Base-by-base conservation (phyloP, 2,329 filamentous ascomycete species). In the Cytospora schulzeri region DNA sequence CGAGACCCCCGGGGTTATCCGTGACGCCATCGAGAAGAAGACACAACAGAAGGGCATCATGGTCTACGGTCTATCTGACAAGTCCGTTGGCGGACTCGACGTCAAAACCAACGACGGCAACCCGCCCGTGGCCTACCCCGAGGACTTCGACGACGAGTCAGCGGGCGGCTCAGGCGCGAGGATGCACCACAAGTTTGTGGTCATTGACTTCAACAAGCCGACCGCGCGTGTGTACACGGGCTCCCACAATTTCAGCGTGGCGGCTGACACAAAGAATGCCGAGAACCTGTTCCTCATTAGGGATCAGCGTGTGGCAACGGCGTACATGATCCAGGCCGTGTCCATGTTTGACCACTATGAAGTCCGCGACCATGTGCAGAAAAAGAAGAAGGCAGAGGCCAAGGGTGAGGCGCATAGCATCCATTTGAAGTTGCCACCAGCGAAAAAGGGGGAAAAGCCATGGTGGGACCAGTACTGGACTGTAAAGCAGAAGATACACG, bases 1-100 rank as follows among this genome's bases (percentile, higher is more conserved):
- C 31, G 65, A 70, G 59, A 70, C 69, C 0, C 88, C 63, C 2
- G 69, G 69, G 1, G 68, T 64, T 5, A 69, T 70, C 57, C 68
- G 64, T 22, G 61, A 70, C 17, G 63, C 69, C 57, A 70, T 70
- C 54, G 58, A 65, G 62, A 60, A 66, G 52, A 68, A 66, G 59
- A 68, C 59, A 19, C 28, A 33, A 22, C 59, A 69, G 52, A 64
- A 69, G 14, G 68, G 68, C 31, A 52, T 70, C 55, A 63, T 70
- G 54, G 69, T 70, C 54, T 70, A 70, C 57, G 69, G 69, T 12
- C 66, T 70, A 5, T 69, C 69, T 22, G 69, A 70, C 62, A 69
- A 70, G 41, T 63, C 62, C 14, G 68, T 69, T 50, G 63, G 62
- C 54, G 69, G 68, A 19, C 60, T 70, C 24, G 65, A 70, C 35